Base-by-base conservation (phyloP, 768 basidiomycete species). In the Lentinula lateritia region DNA sequence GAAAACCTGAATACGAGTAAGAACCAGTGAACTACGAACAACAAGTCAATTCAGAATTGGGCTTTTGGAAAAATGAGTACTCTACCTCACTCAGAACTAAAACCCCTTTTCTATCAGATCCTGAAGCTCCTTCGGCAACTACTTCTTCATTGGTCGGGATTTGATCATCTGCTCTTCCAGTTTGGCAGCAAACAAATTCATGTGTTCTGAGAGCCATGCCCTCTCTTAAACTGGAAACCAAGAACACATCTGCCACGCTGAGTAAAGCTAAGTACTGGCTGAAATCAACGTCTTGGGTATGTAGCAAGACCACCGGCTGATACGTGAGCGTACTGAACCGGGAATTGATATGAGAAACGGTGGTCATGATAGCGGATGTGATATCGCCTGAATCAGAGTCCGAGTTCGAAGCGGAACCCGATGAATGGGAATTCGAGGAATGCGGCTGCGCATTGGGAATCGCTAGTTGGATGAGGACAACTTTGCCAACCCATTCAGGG, bases 141-240 rank as follows among this genome's bases (percentile, higher is more conserved):
- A 9, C 28, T 20, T 69, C 85, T 73, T 15, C 75, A 2, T 12
- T 45, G 34, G 9, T 23, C 12, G 15, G 6, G 7, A 20, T 41
- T 28, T 15, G 7, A 55, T 23, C 41, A 41, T 62, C 52, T 12
- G 35, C 56, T 28, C 56, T n/a, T 45, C 70, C 85, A 67, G 90
- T 88, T 70, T 93, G 93, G 67, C 91, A 93, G 71, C 92, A 90
- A 10, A 95, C 90, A 68, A 84, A 93, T 70, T 93, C 90, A 69
- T 92, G 90, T 1, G 88, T 87, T 50, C 88, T 78, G 55, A 93
- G 73, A 9, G 92, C 92, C 93, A 95, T 94, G 0, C 93, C 93
- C 72, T 95, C 93, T 2, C 93, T 78, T 72, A 95, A 74, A 70
- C 88, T 90, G 5, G 90, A 90, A 20, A 92, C 88, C 65, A 93